Percentiles rank a stretch among this genome's conserved stretches.
phyloP scores from a whole-genome alignment of 2,329 filamentous ascomycete genomes.

The Colletotrichum eremochloae region DNA sequence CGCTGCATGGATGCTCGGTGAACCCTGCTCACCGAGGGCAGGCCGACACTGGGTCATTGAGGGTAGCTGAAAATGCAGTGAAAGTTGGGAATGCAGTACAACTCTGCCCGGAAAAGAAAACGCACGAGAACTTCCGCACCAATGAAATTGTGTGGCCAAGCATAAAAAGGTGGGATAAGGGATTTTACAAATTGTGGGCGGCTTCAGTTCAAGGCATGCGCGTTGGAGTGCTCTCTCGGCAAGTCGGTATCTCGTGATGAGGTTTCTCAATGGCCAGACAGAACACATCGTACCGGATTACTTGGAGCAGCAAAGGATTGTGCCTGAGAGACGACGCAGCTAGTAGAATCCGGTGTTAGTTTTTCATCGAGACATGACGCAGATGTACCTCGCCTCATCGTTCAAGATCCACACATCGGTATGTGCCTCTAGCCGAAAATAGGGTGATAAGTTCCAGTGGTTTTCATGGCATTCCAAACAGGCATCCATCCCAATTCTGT shows the following conservation, averaged over 20 bases:
- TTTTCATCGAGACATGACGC: neutral
- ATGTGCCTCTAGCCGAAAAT: neutral
- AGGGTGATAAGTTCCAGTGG: neutral
- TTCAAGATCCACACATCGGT: neutral
- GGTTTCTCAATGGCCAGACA: neutral
- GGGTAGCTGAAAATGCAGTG: neutral
- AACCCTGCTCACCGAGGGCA: slow-evolving; percentile 8
- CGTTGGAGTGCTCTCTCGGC: neutral
- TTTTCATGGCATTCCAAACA: neutral
- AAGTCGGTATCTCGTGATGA: neutral
- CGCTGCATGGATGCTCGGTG: slow-evolving; percentile 37
- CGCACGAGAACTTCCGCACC: neutral
- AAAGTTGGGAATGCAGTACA: neutral
- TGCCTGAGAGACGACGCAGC: neutral
- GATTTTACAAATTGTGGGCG: neutral
- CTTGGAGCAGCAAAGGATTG: neutral
- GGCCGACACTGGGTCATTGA: neutral
- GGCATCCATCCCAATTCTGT: neutral
- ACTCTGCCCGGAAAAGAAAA: too few species aligned
- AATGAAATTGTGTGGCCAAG: neutral
- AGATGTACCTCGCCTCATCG: neutral
- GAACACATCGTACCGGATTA: neutral
- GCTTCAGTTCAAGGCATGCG: neutral
- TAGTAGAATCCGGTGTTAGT: neutral
- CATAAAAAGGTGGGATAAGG: neutral